Base-by-base conservation (phyloP, 768 basidiomycete species). In the Suillus discolor region DNA sequence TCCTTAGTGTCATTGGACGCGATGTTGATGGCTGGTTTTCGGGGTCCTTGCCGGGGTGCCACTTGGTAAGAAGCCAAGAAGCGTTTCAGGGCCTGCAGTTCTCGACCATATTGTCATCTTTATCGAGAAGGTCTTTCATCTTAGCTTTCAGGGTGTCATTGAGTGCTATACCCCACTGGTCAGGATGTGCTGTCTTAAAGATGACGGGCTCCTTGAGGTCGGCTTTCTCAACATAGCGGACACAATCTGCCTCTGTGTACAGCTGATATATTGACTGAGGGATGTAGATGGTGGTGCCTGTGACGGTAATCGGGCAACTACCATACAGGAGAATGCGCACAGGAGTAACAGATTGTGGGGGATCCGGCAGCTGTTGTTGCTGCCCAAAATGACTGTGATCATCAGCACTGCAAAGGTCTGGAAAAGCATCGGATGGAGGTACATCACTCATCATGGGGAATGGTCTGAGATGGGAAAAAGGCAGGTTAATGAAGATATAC, bases 231-330 rank as follows among this genome's bases (percentile, higher is more conserved):
- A 93, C 89, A 67, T 93, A 93, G 28, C 90, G 88, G 49, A 87
- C 86, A 47, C 86, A 83, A 74, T 93, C 91, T 66, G 89, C 91
- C 62, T 86, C 87, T 4, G 92, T 92, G 72, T 91, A 88, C 2
- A 92, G 92, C 67, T 85, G 85, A 72, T 93, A 93, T 76, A 90
- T 87, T 44, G 69, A 77, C 74, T 93, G 92, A 11, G 89, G 90
- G 20, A 93, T 76, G 70, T 90, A 88, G 20, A 81, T 81, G 1
- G 81, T 79, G 36, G 77, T 77, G 47, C 72, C 68, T 34, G 74
- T 72, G n/a, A 72, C 72, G 60, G 76, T 75, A 3, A 9, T 20
- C 3, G 66, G 34, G 9, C 7, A 8, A 25, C n/a, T 4, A 38
- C 15, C 38, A 39, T 57, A 23, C 57, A 57, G 9, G 3, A 8